Conservation (phyloP, 2,329 filamentous ascomycete species). For the Berkeleyomyces rouxiae region DNA sequence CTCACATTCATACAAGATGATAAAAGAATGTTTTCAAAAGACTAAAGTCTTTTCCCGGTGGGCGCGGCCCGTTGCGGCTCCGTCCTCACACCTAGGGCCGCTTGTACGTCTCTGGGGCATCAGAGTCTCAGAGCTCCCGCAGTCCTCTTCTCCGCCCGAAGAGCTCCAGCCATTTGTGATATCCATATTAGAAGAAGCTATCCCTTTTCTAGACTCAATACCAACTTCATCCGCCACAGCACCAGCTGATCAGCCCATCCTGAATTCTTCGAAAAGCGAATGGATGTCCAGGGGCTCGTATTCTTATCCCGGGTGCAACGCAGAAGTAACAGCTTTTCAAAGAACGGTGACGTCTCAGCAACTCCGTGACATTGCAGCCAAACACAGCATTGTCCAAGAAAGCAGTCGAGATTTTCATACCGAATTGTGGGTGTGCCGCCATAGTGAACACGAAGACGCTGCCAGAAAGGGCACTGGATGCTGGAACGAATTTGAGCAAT, state of each 20-base stretch:
- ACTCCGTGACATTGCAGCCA: slow-evolving; percentile 24
- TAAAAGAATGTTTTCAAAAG: no score
- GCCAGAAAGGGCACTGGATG: slow-evolving; percentile 35
- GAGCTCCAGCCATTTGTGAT: slow-evolving; percentile 35
- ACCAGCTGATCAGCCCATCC: background rate
- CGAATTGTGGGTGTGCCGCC: slow-evolving; percentile 49
- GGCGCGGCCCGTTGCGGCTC: background rate
- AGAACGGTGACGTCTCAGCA: slow-evolving; percentile 30
- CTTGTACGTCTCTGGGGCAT: slow-evolving; percentile 39
- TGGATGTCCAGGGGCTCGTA: slow-evolving; percentile 38
- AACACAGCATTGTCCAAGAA: slow-evolving; percentile 19
- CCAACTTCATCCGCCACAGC: slow-evolving; percentile 23
- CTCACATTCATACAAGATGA: background rate
- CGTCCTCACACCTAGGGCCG: slow-evolving; percentile 24
- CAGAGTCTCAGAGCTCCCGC: slow-evolving; percentile 30
- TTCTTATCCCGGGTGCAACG: slow-evolving; percentile 30
- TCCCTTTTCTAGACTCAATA: slow-evolving; percentile 39
- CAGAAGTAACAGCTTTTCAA: slow-evolving; percentile 36
- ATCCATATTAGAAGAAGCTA: slow-evolving; percentile 38
- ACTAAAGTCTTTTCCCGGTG: background rate
- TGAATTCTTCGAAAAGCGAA: background rate
- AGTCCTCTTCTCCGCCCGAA: slow-evolving; percentile 22
- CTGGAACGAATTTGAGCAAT: slow-evolving; percentile 46
- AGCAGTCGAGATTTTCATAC: slow-evolving; percentile 15
- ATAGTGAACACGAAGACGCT: slow-evolving; percentile 41